phyloP scores from a whole-genome alignment of 345 rosid species.

The Kandelia obovata region DNA sequence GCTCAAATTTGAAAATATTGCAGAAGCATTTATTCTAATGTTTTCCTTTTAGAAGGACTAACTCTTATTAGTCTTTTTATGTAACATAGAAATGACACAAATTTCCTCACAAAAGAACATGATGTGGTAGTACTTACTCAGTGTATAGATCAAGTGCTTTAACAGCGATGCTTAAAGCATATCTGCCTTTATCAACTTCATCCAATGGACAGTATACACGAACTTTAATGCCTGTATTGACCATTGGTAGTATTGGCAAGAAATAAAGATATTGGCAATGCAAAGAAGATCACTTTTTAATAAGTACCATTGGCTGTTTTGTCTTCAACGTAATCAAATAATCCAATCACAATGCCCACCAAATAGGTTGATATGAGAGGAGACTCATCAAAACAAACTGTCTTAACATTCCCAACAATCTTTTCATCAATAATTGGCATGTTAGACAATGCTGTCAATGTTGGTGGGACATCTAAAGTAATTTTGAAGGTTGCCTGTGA shows the following conservation, averaged over 20 bases:
- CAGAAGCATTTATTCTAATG: not conserved
- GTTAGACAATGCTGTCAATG: slow-evolving; percentile 38
- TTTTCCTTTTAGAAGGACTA: not conserved
- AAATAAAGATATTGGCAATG: no score
- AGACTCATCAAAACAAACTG: slow-evolving; percentile 37
- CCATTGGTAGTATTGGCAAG: not conserved
- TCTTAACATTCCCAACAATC: slow-evolving; percentile 26
- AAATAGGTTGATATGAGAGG: slow-evolving; percentile 47
- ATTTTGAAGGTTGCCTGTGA: slow-evolving; percentile 41
- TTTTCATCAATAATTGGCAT: slow-evolving; percentile 41
- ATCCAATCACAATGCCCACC: slow-evolving; percentile 44
- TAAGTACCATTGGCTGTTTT: slow-evolving; percentile 32
- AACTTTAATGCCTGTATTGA: slow-evolving; percentile 32
- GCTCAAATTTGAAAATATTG: no score
- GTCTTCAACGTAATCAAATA: slow-evolving; percentile 40
- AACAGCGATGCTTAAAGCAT: slow-evolving; percentile 33
- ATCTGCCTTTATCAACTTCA: slow-evolving; percentile 33
- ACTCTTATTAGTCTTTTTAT: not conserved
- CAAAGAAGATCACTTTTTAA: not conserved
- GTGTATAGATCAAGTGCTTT: slow-evolving; percentile 37
- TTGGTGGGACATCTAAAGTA: slow-evolving; percentile 26
- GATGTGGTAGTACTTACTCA: slow-evolving; percentile 22
- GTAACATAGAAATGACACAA: not conserved
- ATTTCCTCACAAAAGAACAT: not conserved
- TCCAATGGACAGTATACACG: slow-evolving; percentile 38